phyloP scores from a whole-genome alignment of 176 grass and related monocot genomes.

The Oryza longistaminata region DNA sequence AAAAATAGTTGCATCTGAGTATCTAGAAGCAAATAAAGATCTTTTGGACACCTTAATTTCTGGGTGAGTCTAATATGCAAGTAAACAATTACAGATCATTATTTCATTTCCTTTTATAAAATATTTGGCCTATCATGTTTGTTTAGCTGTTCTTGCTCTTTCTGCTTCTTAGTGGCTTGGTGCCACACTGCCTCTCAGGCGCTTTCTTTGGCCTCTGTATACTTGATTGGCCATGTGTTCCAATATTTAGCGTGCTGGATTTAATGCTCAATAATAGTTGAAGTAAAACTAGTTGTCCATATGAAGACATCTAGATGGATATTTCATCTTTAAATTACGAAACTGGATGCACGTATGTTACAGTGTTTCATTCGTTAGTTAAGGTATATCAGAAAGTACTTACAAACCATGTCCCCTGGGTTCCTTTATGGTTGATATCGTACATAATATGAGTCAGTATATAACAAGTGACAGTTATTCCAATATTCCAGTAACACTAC shows the following conservation, averaged over 20 bases:
- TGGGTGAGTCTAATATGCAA: constrained; percentile 48
- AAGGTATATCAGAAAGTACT: not conserved
- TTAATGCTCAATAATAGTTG: not conserved
- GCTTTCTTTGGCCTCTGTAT: not conserved
- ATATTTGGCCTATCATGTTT: not conserved
- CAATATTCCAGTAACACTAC: not conserved
- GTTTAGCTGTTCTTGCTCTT: not conserved
- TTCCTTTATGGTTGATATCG: not conserved
- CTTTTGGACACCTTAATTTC: constrained; percentile 76
- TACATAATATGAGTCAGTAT: not conserved
- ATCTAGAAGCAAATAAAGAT: constrained; percentile 83
- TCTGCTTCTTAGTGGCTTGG: not conserved
- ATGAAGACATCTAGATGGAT: not conserved
- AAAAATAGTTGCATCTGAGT: constrained; percentile 72
- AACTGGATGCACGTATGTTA: not conserved
- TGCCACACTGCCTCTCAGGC: too few species aligned
- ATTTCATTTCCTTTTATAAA: not conserved
- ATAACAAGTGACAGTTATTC: not conserved
- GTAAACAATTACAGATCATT: not conserved
- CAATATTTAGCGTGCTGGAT: not conserved
- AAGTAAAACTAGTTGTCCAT: constrained; percentile 5
- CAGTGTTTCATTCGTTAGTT: not conserved
- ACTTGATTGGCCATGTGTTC: constrained; percentile 10
- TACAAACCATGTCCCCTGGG: not conserved
- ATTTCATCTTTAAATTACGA: not conserved